phyloP scores from a whole-genome alignment of 2,329 filamentous ascomycete genomes.

The Mycosphaerella sp. region DNA sequence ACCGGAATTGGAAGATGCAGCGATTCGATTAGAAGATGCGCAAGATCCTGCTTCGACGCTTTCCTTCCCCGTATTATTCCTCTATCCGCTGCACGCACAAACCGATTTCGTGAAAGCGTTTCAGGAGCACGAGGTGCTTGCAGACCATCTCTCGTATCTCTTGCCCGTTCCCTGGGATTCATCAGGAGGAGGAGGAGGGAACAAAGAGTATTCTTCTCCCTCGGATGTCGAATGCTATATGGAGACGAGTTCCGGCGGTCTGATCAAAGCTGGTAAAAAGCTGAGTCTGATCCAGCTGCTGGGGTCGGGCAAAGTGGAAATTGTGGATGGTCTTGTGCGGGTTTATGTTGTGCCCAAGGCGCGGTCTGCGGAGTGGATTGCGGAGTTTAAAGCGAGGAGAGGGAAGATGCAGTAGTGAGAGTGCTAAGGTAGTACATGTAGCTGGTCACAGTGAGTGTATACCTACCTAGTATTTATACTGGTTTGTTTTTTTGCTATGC shows the following conservation, averaged over 20 bases:
- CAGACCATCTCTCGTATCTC: constrained; percentile 76
- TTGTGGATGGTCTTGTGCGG: constrained; percentile 77
- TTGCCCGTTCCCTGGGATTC: constrained; percentile 90
- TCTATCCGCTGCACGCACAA: constrained; percentile 78
- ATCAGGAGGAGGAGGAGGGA: too few relatives aligned
- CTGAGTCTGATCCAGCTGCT: constrained; percentile 69
- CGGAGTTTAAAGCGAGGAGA: constrained; percentile 72
- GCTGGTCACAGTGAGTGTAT: too few relatives aligned
- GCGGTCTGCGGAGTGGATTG: constrained; percentile 68
- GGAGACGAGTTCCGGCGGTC: constrained; percentile 70
- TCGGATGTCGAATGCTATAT: constrained; percentile 77
- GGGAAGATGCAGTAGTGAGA: constrained; percentile 19
- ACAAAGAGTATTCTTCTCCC: constrained; percentile 57
- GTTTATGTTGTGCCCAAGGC: constrained; percentile 74
- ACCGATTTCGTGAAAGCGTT: constrained; percentile 89
- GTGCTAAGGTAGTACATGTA: not conserved
- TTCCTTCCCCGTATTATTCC: constrained; percentile 69
- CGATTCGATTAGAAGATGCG: constrained; percentile 63
- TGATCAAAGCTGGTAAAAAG: constrained; percentile 88
- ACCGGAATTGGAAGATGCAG: constrained; percentile 83
- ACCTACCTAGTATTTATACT: not conserved
- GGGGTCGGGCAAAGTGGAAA: constrained; percentile 68
- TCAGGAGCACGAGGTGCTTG: constrained; percentile 66
- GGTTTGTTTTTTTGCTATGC: not conserved
- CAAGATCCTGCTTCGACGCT: constrained; percentile 67